These are phyloP conservation scores for Volvox reticuliferus DNA, from an alignment of 139 green algal species.

Conservation along the genomic window DNA sequence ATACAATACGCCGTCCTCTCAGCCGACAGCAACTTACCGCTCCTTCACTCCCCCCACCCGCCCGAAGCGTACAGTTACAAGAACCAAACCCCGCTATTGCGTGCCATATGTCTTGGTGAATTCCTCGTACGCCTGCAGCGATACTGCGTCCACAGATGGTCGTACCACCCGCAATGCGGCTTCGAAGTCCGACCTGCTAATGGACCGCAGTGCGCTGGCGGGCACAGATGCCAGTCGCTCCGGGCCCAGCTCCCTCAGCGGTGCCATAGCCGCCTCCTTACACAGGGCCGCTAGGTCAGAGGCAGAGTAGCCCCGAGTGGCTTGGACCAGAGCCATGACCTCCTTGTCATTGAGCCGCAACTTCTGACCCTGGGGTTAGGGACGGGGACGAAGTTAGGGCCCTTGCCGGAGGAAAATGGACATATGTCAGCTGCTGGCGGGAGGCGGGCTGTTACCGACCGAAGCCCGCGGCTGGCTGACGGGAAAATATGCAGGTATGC, in stretches of 20 bases:
- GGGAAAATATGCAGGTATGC: too few species aligned
- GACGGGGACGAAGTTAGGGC: not conserved
- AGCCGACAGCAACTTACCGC: too few species aligned
- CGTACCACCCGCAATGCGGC: conserved; percentile 66
- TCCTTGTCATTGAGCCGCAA: conserved; percentile 53
- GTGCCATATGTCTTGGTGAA: conserved; percentile 82
- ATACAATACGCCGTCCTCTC: too few species aligned
- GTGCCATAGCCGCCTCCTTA: conserved; percentile 85
- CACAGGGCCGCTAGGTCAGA: conserved; percentile 85
- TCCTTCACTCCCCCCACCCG: too few species aligned
- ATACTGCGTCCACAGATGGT: conserved; percentile 65
- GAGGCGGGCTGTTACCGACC: too few species aligned
- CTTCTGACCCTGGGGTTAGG: conserved; percentile 33
- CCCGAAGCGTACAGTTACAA: too few species aligned
- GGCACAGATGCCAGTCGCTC: conserved; percentile 57
- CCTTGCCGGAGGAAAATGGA: too few species aligned
- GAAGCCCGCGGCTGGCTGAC: too few species aligned
- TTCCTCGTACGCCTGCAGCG: conserved; percentile 70
- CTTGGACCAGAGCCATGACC: conserved; percentile 50
- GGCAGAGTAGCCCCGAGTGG: conserved; percentile 77
- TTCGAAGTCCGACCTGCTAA: conserved; percentile 70
- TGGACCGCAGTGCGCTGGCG: conserved; percentile 53
- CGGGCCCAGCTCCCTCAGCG: conserved; percentile 78
- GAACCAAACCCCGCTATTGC: not conserved
- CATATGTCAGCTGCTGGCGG: too few species aligned